Evolutionary conservation across 768 basidiomycete species (phyloP).

Genomic region (Lentinula sp.): DNA sequence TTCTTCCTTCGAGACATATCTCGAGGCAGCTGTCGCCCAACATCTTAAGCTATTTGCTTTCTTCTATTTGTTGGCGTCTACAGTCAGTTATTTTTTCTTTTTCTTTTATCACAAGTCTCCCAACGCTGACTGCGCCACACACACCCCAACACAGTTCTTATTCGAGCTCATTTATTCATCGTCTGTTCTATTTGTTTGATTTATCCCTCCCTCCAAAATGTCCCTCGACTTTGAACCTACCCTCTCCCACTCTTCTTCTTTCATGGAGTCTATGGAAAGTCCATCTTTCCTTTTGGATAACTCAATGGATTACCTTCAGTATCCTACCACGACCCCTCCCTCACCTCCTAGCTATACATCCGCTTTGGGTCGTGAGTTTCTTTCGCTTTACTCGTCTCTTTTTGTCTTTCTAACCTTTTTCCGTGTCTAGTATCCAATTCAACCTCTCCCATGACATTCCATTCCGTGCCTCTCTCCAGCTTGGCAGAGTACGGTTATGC

Average conservation of each 20-base stretch:
- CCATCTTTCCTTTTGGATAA: conserved; percentile 42
- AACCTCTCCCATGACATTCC: conserved; percentile 58
- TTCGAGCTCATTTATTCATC: conserved; percentile 19
- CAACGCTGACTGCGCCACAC: conserved; percentile 12
- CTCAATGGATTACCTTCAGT: conserved; percentile 60
- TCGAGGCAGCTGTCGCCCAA: conserved; percentile 18
- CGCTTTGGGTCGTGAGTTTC: conserved; percentile 55
- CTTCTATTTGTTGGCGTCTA: conserved; percentile 18
- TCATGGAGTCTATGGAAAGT: conserved; percentile 40
- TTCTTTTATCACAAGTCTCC: conserved; percentile 16
- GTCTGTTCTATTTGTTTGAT: conserved; percentile 24
- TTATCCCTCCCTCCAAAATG: conserved; percentile 22
- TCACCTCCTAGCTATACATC: conserved; percentile 43
- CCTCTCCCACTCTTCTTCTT: conserved; percentile 39
- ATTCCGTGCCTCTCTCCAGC: conserved; percentile 50
- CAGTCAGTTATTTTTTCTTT: conserved; percentile 23
- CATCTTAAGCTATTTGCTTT: conserved; percentile 11
- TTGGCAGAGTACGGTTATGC: conserved; percentile 44
- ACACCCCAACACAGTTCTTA: conserved; percentile 12
- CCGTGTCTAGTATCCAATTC: conserved; percentile 35
- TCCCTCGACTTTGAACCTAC: conserved; percentile 40
- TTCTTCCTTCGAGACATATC: conserved; percentile 34
- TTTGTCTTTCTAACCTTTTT: conserved; percentile 21
- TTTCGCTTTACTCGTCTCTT: conserved; percentile 9
- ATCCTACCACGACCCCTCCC: conserved; percentile 46